Evolutionary conservation across 2,329 filamentous ascomycete genomes (phyloP).

Genomic region (Dichotomopilus funicola): DNA sequence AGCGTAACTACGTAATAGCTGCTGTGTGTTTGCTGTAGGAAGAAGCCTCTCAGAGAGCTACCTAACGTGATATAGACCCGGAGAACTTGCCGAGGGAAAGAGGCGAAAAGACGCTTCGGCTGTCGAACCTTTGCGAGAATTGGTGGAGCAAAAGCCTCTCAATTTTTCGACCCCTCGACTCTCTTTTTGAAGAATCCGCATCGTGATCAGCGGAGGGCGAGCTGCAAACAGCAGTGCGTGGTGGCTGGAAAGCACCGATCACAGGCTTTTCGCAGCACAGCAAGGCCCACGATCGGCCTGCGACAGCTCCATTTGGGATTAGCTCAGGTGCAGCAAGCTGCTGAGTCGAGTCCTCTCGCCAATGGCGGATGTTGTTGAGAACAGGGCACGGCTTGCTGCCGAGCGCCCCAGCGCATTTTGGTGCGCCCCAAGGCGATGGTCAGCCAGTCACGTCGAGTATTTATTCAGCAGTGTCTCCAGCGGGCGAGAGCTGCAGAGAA

Average conservation of each 20-base stretch:
- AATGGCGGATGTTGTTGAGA: slow-evolving; percentile 4
- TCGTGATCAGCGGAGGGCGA: neutral
- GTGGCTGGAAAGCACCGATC: neutral
- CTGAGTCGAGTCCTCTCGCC: neutral
- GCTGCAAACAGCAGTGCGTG: neutral
- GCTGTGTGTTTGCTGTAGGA: too few relatives aligned
- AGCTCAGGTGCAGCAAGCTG: neutral
- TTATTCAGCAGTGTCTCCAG: neutral
- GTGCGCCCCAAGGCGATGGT: neutral
- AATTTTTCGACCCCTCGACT: neutral
- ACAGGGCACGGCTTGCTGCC: neutral
- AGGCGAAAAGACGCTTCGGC: too few relatives aligned
- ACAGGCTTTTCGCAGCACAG: neutral
- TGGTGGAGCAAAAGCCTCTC: too few relatives aligned
- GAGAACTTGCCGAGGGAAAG: too few relatives aligned
- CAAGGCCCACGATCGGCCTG: neutral
- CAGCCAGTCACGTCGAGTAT: slow-evolving; percentile 4
- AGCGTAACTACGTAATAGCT: too few relatives aligned
- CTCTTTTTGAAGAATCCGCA: neutral
- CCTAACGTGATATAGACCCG: too few relatives aligned
- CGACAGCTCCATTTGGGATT: neutral
- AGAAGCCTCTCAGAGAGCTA: too few relatives aligned
- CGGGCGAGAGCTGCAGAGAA: slow-evolving; percentile 11
- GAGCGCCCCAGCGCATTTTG: neutral
- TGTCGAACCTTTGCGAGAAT: too few relatives aligned